Evolutionary conservation across 441 rosid species (phyloP).

Genomic region (Mallotus repandus): DNA sequence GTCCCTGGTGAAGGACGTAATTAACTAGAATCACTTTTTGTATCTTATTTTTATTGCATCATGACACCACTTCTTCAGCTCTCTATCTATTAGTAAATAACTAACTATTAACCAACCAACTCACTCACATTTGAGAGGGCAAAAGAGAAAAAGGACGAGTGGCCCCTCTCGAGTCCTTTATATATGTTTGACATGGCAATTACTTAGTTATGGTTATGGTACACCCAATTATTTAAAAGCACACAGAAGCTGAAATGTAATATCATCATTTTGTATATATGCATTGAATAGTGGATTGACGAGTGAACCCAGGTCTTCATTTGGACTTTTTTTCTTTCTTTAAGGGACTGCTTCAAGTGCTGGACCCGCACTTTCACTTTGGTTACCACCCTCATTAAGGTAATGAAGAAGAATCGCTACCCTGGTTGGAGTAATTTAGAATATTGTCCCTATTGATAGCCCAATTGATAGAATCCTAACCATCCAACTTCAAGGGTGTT

Average conservation of each 20-base stretch:
- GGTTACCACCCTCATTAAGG: background rate
- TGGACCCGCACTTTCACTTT: background rate
- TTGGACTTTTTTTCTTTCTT: too few relatives aligned
- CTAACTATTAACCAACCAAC: conserved; percentile 22
- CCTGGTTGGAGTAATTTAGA: background rate
- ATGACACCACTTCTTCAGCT: background rate
- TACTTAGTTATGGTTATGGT: background rate
- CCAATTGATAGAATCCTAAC: background rate
- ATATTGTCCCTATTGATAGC: background rate
- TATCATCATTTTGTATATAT: too few relatives aligned
- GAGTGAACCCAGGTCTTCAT: too few relatives aligned
- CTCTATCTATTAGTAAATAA: conserved; percentile 6
- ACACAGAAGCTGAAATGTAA: too few relatives aligned
- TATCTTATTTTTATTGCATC: background rate
- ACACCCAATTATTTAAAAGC: background rate
- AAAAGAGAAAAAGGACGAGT: conserved; percentile 13
- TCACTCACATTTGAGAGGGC: too few relatives aligned
- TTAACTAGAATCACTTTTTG: background rate
- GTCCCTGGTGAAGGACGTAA: background rate
- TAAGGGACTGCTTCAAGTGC: background rate
- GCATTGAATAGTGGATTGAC: too few relatives aligned
- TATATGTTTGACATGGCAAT: background rate
- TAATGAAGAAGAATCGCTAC: background rate
- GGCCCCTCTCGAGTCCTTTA: conserved; percentile 7
- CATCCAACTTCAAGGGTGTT: background rate